Percentiles rank a stretch among this genome's conserved stretches.
Evolutionary conservation across 441 rosid genomes (phyloP).

Genomic region (Mallotus japonicus): DNA sequence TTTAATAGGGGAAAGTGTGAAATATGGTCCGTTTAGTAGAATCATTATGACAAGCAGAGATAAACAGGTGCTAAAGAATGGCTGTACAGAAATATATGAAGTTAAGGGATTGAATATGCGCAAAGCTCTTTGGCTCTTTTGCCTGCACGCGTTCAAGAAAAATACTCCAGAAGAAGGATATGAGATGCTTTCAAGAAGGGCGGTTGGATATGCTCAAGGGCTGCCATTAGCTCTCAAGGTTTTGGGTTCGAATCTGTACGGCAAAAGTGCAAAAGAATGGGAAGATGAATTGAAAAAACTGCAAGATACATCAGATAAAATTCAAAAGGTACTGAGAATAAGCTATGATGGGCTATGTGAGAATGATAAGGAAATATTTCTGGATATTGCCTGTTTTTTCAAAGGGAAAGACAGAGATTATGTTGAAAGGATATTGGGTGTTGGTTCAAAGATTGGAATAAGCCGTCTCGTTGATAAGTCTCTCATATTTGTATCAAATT

Average conservation of each 20-base stretch:
- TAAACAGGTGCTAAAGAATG: no score
- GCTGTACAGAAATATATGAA: no score
- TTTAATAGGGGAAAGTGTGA: background rate
- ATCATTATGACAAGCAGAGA: slow-evolving; percentile 1
- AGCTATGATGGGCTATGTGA: slow-evolving; percentile 37
- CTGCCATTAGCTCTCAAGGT: slow-evolving; percentile 10
- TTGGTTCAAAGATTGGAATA: no score
- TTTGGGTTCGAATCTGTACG: background rate
- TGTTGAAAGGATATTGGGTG: slow-evolving; percentile 23
- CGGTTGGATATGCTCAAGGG: background rate
- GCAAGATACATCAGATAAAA: slow-evolving; percentile 17
- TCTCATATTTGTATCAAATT: slow-evolving; percentile 13
- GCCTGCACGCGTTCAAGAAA: slow-evolving; percentile 5
- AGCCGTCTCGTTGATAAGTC: slow-evolving; percentile 23
- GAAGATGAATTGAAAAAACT: slow-evolving; percentile 22
- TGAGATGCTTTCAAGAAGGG: background rate
- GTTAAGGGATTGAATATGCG: background rate
- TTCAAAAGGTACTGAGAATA: slow-evolving; percentile 28
- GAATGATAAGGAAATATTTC: slow-evolving; percentile 34
- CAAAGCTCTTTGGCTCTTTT: slow-evolving; percentile 5
- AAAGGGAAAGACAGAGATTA: slow-evolving; percentile 13
- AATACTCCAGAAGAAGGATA: background rate
- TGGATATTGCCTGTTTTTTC: slow-evolving; percentile 46
- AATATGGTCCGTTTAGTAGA: slow-evolving; percentile 1
- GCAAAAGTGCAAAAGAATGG: background rate